Percentiles rank a stretch among this genome's conserved stretches.
phyloP scores from a whole-genome alignment of 73 alveolate species.

The Paramecium tetraurelia region DNA sequence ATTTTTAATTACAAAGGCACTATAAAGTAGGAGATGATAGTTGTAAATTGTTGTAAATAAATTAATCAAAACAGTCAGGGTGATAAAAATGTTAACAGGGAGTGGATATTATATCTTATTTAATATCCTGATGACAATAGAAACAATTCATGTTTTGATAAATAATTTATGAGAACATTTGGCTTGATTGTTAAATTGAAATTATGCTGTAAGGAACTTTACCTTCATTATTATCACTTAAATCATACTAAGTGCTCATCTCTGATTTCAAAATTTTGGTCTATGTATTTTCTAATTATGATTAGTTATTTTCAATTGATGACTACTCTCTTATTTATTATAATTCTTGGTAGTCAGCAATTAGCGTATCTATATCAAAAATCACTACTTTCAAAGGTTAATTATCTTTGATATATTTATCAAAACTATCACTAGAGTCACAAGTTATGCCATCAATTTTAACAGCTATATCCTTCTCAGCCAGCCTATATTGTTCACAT shows the following conservation, averaged over 20 bases:
- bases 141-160: not conserved
- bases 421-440: not conserved
- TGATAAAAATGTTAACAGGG: not conserved
- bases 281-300: too few relatives aligned
- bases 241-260: not conserved
- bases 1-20: not conserved
- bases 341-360: not conserved
- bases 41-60: not conserved
- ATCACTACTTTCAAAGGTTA: not conserved
- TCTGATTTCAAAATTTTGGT: too few relatives aligned
- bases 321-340: not conserved
- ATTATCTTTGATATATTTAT: not conserved
- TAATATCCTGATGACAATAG: not conserved
- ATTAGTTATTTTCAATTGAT: not conserved
- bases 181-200: not conserved
- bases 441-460: not conserved
- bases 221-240: not conserved
- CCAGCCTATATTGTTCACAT: not conserved
- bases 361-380: not conserved
- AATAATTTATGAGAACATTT: not conserved
- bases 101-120: not conserved
- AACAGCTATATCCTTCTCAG: not conserved
- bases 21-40: not conserved
- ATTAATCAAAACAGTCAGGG: not conserved
- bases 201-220: not conserved